Conservation (phyloP, 2,329 filamentous ascomycete genomes). For the Hypocrella siamensis region DNA sequence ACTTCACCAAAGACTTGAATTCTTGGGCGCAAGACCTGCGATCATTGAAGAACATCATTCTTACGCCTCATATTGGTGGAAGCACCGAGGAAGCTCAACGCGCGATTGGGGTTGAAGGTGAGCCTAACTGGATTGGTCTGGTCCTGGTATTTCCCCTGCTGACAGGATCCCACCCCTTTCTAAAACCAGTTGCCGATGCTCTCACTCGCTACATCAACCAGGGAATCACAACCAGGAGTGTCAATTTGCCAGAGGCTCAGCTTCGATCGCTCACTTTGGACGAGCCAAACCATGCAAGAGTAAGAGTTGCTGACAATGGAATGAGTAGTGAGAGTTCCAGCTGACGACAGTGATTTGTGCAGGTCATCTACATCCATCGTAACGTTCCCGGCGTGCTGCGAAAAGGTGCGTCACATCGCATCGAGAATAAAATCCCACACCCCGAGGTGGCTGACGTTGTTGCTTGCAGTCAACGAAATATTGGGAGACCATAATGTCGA, state of each 20-base stretch:
- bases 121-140: neutral
- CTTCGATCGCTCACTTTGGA: conserved; percentile 82
- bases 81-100: conserved; percentile 96
- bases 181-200: conserved; percentile 53
- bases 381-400: conserved; percentile 92
- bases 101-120: conserved; percentile 80
- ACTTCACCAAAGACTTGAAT: conserved; percentile 78
- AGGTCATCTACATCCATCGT: conserved; percentile 89
- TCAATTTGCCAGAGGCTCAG: conserved; percentile 92
- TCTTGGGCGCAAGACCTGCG: conserved; percentile 74
- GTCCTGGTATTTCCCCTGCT: too few species aligned
- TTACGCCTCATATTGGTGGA: conserved; percentile 93
- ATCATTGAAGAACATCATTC: conserved; percentile 76
- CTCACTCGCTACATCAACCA: conserved; percentile 93
- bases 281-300: conserved; percentile 75
- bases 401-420: conserved; percentile 49
- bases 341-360: neutral
- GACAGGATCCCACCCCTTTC: neutral
- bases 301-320: too few species aligned
- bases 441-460: too few species aligned
- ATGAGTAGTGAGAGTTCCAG: neutral
- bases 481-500: conserved; percentile 93
- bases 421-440: too few species aligned
- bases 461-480: conserved; percentile 66
- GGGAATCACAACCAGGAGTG: conserved; percentile 76